These are phyloP conservation scores for Podaxis carcinomalis DNA, from an alignment of 768 basidiomycete species.

Conservation along the genomic window DNA sequence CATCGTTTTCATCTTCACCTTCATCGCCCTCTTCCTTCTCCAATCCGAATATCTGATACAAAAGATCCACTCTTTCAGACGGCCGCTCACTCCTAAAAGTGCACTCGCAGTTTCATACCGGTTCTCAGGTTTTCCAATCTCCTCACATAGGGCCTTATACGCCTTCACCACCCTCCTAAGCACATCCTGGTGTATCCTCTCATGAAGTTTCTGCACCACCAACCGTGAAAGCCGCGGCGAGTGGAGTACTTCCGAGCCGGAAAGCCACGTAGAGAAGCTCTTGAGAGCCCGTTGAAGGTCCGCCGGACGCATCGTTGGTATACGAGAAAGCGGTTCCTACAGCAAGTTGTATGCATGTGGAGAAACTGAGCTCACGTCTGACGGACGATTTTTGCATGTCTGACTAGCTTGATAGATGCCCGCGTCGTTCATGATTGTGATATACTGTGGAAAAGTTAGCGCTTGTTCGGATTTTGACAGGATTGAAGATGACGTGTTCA, in stretches of 20 bases:
- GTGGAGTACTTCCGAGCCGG: constrained; percentile 70
- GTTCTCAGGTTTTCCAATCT: constrained; percentile 71
- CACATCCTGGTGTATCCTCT: constrained; percentile 71
- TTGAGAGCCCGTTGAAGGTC: constrained; percentile 59
- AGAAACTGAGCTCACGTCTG: constrained; percentile 30
- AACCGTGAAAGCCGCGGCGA: constrained; percentile 78
- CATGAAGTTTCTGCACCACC: constrained; percentile 59
- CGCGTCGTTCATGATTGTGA: constrained; percentile 49
- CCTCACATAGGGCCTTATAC: constrained; percentile 68
- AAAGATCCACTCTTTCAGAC: constrained; percentile 70
- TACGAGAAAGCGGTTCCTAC: constrained; percentile 69
- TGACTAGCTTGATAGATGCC: constrained; percentile 45
- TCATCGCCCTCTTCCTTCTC: constrained; percentile 34
- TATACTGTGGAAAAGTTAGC: constrained; percentile 31
- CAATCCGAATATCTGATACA: constrained; percentile 81
- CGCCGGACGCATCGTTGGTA: constrained; percentile 61
- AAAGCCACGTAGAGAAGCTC: constrained; percentile 82
- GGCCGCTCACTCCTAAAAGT: constrained; percentile 74
- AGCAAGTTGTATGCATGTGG: neutral
- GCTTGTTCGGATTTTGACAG: neutral
- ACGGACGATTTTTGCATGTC: constrained; percentile 34
- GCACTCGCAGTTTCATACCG: constrained; percentile 91
- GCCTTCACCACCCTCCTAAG: constrained; percentile 58
- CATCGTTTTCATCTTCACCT: neutral
- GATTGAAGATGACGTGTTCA: constrained; percentile 66